phyloP scores from a whole-genome alignment of 2,329 filamentous ascomycete species.

The Botryosphaeria agaves region DNA sequence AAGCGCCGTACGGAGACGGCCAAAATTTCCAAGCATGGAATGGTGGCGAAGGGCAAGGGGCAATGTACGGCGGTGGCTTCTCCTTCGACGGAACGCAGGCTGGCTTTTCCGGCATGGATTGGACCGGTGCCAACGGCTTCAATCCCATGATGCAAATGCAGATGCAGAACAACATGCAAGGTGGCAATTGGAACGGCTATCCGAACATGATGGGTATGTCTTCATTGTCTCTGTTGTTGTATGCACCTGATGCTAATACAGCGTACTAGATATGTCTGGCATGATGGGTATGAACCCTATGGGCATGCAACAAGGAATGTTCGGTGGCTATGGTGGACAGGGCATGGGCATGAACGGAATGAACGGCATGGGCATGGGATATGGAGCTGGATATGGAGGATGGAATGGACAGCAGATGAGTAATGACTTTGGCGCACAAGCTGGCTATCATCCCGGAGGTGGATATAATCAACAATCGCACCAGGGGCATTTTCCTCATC shows the following conservation, averaged over 20 bases:
- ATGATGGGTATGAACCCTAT: constrained; percentile 79
- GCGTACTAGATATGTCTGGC: constrained; percentile 49
- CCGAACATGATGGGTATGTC: constrained; percentile 80
- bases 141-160: constrained; percentile 53
- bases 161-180: constrained; percentile 29
- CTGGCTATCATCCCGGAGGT: constrained; percentile 31
- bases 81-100: constrained; percentile 25
- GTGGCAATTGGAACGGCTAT: constrained; percentile 58
- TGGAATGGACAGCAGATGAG: constrained; percentile 50
- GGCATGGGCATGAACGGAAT: constrained; percentile 56
- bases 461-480: constrained; percentile 34
- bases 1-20: no score
- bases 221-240: not conserved
- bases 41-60: constrained; percentile 10
- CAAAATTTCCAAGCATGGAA: no score
- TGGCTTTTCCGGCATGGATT: constrained; percentile 42
- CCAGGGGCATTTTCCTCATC: constrained; percentile 23
- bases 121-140: constrained; percentile 44
- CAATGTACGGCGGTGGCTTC: constrained; percentile 17
- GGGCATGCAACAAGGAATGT: constrained; percentile 64
- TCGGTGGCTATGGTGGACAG: constrained; percentile 53
- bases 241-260: constrained; percentile 9
- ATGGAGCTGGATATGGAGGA: constrained; percentile 46
- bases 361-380: constrained; percentile 43
- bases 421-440: constrained; percentile 53